A percentile compares a stretch with the other conserved stretches of the same genome.
phyloP scores from a whole-genome alignment of 495 filamentous ascomycete genomes.

The Aspergillus wentii region DNA sequence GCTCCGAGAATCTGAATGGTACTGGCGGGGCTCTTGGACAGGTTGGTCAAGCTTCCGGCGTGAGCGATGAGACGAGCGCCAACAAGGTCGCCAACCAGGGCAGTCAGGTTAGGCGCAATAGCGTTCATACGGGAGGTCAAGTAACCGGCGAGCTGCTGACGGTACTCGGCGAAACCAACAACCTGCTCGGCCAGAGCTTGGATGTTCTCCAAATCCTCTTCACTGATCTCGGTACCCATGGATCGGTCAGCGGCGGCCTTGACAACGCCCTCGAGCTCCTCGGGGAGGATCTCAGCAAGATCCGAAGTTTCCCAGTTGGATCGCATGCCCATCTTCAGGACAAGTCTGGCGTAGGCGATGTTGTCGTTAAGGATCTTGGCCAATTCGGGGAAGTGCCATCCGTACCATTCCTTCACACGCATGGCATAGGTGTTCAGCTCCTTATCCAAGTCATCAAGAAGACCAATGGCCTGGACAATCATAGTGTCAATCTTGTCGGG shows the following conservation, averaged over 20 bases:
- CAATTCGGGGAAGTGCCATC: slow-evolving; percentile 99
- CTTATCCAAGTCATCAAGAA: slow-evolving; percentile 96
- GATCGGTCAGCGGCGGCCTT: slow-evolving; percentile 93
- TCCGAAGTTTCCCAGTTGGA: slow-evolving; percentile 68
- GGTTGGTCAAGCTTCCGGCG: slow-evolving; percentile 88
- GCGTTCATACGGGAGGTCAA: slow-evolving; percentile 91
- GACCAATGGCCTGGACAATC: slow-evolving; percentile 94
- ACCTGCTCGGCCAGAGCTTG: slow-evolving; percentile 88
- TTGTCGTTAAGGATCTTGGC: slow-evolving; percentile 97
- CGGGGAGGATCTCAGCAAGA: slow-evolving; percentile 87
- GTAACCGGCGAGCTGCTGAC: slow-evolving; percentile 81
- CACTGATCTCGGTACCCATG: slow-evolving; percentile 96
- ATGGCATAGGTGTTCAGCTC: slow-evolving; percentile 98
- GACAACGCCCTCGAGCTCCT: slow-evolving; percentile 89
- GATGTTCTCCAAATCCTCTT: slow-evolving; percentile 87
- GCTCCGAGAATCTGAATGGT: slow-evolving; percentile 98
- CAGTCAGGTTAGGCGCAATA: slow-evolving; percentile 93
- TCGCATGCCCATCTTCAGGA: slow-evolving; percentile 84
- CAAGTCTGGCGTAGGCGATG: slow-evolving; percentile 83
- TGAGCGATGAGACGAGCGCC: slow-evolving; percentile 95
- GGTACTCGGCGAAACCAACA: slow-evolving; percentile 83
- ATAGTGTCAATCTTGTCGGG: slow-evolving; percentile 99
- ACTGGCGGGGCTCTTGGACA: slow-evolving; percentile 93
- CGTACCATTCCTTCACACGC: slow-evolving; percentile 99
- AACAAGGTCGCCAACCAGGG: slow-evolving; percentile 89